Evolutionary conservation across 495 filamentous ascomycete species (phyloP).

Genomic region (Astrothelium subdiscretum): DNA sequence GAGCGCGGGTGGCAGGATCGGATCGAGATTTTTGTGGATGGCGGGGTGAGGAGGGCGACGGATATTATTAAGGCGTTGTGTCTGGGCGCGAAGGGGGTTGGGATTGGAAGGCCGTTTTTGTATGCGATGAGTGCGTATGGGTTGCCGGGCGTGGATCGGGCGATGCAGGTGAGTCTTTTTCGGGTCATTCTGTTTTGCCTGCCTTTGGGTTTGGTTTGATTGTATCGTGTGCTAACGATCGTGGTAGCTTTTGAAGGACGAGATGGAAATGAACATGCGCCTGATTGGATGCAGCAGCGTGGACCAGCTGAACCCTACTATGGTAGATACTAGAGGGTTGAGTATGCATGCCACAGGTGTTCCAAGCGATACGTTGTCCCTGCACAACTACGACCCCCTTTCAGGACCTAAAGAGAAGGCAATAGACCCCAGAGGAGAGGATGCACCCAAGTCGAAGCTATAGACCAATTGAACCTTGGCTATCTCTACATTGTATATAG

Average conservation of each 20-base stretch:
- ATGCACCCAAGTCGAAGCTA: neutral
- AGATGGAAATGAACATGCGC: constrained; percentile 99
- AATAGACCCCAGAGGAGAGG: neutral
- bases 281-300: constrained; percentile 68
- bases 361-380: constrained; percentile 57
- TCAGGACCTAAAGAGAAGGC: constrained; percentile 32
- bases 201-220: neutral
- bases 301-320: constrained; percentile 61
- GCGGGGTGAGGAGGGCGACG: constrained; percentile 77
- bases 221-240: neutral
- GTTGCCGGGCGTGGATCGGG: constrained; percentile 71
- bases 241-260: constrained; percentile 66
- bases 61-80: constrained; percentile 96
- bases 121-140: constrained; percentile 96
- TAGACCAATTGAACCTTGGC: neutral
- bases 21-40: constrained; percentile 87
- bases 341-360: constrained; percentile 54
- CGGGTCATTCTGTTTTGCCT: neutral
- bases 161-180: constrained; percentile 49
- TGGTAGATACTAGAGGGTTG: constrained; percentile 68
- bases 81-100: constrained; percentile 82
- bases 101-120: constrained; percentile 88
- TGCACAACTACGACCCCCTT: constrained; percentile 55
- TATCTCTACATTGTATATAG: neutral
- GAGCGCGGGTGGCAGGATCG: constrained; percentile 68